Base-by-base conservation (phyloP, 2,329 filamentous ascomycete species). In the Paraphoma sp. region DNA sequence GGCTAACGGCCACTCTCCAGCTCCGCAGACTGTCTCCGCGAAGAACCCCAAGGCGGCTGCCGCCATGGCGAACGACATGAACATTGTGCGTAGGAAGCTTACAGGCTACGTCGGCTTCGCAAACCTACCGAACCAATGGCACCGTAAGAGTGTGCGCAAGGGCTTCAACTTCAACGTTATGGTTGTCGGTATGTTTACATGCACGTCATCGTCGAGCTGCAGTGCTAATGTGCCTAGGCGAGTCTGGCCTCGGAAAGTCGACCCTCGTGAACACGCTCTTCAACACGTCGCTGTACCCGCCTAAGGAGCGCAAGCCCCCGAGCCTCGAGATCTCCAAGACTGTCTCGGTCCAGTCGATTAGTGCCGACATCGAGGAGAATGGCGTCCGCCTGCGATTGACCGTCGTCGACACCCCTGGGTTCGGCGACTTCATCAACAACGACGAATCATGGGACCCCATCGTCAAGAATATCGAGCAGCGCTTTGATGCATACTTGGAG, bases 141-240 rank as follows among this genome's bases (percentile, higher is more conserved):
- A 99, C 85, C 94, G 95, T 81, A 99, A 99, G 90, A 97, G 93
- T 87, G 95, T 99, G 74, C 92, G 95, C 78, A 99, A 99, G 83
- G 95, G 95, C 61, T 99, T 99, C 87, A 99, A 98, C 87, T 99
- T 99, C 86, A 99, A 99, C 78, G 95, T 99, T 70, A 99, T 99
- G 95, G 95, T 99, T 81, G 95, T 99, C 81, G 95, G 95, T 98
- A 85, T 76, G 93, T 89, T 36, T 53, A 23, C 23, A 36, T 36
- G 33, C 51, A 50, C 40, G 12, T 47, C 36, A 17, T n/a, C 14
- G 14, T 31, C 17, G 12, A 2, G 11, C 33, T 12, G 29, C 45
- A 38, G 36, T 33, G 40, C n/a, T 31, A 31, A 17, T 52, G 64
- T 72, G 45, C 16, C 23, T 68, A 98, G 95, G 95, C 87, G 95